phyloP scores from a whole-genome alignment of 2,329 filamentous ascomycete genomes.

The Elsinoe australis region DNA sequence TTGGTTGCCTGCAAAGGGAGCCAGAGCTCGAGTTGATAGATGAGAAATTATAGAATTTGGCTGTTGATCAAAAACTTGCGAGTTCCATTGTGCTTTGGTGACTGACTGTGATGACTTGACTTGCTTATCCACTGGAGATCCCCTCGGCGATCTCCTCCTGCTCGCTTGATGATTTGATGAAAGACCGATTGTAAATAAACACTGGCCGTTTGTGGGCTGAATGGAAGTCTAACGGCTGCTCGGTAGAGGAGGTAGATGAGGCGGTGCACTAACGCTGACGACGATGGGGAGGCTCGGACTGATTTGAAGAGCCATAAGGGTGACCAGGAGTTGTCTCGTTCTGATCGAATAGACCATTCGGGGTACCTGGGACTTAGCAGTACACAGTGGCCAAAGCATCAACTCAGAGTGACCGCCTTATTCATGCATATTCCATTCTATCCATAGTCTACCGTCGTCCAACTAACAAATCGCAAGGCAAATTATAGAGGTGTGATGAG shows the following conservation, averaged over 20 bases:
- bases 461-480: no score
- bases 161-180: no score
- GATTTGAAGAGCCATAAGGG: no score
- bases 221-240: not conserved
- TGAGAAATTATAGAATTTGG: constrained; percentile 16
- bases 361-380: no score
- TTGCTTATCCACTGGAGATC: not conserved
- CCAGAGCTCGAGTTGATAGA: constrained; percentile 9
- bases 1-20: constrained; percentile 1
- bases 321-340: no score
- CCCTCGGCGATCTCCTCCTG: not conserved
- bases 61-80: constrained; percentile 13
- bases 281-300: no score
- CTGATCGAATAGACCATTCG: no score
- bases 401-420: not conserved
- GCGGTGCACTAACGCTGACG: no score
- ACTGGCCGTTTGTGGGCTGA: not conserved
- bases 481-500: not conserved
- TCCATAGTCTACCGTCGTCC: not conserved
- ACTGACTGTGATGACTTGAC: not conserved
- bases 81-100: not conserved
- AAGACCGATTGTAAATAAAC: constrained; percentile 7
- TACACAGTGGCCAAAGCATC: no score
- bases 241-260: no score
- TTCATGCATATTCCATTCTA: not conserved